Percentiles rank a stretch among this genome's conserved stretches.
Conservation (phyloP, 179 eudicot species). For the Beta corolliflora region DNA sequence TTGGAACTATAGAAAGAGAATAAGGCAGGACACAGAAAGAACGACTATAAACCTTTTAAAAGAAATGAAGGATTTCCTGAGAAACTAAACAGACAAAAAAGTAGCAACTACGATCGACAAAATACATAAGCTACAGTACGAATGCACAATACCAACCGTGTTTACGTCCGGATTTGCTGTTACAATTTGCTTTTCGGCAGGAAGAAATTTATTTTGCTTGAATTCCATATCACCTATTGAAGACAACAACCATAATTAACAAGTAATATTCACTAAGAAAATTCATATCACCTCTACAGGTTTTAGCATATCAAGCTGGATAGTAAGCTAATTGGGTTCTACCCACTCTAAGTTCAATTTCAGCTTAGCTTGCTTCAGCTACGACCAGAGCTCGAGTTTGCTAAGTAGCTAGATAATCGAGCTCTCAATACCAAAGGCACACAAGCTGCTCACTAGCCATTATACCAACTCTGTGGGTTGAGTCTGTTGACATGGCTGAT, state of each 20-base stretch:
- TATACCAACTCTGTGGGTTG: background rate
- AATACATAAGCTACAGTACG: background rate
- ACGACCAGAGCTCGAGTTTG: background rate
- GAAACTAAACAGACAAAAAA: background rate
- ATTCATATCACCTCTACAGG: background rate
- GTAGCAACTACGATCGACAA: background rate
- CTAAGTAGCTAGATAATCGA: background rate
- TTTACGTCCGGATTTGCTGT: conserved; percentile 87
- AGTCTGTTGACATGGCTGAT: background rate
- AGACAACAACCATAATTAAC: conserved; percentile 12
- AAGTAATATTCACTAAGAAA: background rate
- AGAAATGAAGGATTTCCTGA: background rate
- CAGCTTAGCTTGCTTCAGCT: background rate
- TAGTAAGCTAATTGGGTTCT: background rate
- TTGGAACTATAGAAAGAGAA: background rate
- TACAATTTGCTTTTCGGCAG: conserved; percentile 81
- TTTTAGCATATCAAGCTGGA: background rate
- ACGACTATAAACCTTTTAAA: background rate
- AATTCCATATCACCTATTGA: conserved; percentile 88
- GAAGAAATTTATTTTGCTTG: conserved; percentile 82
- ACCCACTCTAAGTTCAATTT: background rate
- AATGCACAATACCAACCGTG: conserved; percentile 39
- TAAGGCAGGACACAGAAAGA: background rate
- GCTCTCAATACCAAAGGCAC: background rate
- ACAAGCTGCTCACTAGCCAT: background rate